phyloP scores from a whole-genome alignment of 2,329 filamentous ascomycete genomes.

The Westerdykella ornata region DNA sequence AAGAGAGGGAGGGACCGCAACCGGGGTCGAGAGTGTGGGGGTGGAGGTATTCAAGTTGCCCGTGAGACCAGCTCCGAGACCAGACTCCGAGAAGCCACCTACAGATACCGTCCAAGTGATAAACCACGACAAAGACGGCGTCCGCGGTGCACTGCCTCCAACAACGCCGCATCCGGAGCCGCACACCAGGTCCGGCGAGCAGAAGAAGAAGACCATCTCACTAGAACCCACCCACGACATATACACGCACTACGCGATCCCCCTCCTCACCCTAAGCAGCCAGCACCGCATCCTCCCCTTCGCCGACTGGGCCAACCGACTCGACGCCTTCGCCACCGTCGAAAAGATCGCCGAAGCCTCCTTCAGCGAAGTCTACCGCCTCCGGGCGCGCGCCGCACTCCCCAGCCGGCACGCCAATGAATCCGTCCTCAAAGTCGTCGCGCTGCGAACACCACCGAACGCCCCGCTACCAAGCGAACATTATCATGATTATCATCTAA shows the following conservation, averaged over 20 bases:
- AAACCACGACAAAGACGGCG: no score
- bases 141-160: constrained; percentile 4
- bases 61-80: no score
- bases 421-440: constrained; percentile 44
- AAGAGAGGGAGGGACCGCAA: no score
- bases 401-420: constrained; percentile 33
- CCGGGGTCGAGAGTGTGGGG: no score
- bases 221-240: constrained; percentile 17
- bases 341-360: constrained; percentile 60
- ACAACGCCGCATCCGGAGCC: constrained; percentile 2
- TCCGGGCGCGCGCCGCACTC: constrained; percentile 36
- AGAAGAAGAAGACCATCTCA: constrained; percentile 8
- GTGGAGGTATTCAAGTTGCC: no score
- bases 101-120: no score
- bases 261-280: constrained; percentile 28
- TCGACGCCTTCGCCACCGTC: constrained; percentile 44
- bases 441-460: constrained; percentile 31
- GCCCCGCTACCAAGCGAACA: constrained; percentile 30
- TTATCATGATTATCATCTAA: constrained; percentile 3
- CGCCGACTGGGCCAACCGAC: constrained; percentile 36
- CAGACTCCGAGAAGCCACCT: no score
- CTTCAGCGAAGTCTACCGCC: constrained; percentile 59
- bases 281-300: constrained; percentile 29
- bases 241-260: constrained; percentile 20
- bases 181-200: no score